Evolutionary conservation across 2,329 filamentous ascomycete genomes (phyloP).

Genomic region (Cladobotryum mycophilum): DNA sequence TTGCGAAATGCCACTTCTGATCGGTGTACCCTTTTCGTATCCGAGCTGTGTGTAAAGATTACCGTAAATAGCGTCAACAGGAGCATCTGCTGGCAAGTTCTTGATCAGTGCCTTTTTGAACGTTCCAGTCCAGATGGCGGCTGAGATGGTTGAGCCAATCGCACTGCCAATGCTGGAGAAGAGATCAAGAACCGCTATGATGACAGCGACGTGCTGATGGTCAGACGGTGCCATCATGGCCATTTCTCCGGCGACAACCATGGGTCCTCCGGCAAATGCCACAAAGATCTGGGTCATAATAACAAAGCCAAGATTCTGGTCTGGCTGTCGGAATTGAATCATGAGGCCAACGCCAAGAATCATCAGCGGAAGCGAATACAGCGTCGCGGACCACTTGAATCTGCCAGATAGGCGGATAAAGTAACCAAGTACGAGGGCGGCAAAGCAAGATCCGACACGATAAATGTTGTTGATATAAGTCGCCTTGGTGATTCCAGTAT

Average conservation of each 20-base stretch:
- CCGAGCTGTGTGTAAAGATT: conserved; percentile 46
- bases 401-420: conserved; percentile 40
- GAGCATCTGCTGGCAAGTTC: conserved; percentile 41
- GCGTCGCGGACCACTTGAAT: conserved; percentile 46
- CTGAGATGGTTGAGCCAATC: conserved; percentile 53
- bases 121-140: conserved; percentile 58
- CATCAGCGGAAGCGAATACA: conserved; percentile 47
- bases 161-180: conserved; percentile 55
- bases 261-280: conserved; percentile 51
- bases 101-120: conserved; percentile 45
- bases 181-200: conserved; percentile 55
- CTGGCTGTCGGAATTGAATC: conserved; percentile 52
- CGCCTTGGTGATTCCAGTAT: conserved; percentile 27
- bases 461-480: conserved; percentile 41
- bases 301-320: conserved; percentile 45
- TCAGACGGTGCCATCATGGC: conserved; percentile 53
- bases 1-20: conserved; percentile 49
- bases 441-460: conserved; percentile 40
- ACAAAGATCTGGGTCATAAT: conserved; percentile 58
- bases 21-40: conserved; percentile 44
- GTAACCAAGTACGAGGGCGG: conserved; percentile 34
- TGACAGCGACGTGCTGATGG: conserved; percentile 56
- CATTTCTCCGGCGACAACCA: conserved; percentile 56
- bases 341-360: conserved; percentile 52
- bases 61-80: conserved; percentile 39